phyloP scores from a whole-genome alignment of 2,329 filamentous ascomycete species.

The Talaromyces sp. region DNA sequence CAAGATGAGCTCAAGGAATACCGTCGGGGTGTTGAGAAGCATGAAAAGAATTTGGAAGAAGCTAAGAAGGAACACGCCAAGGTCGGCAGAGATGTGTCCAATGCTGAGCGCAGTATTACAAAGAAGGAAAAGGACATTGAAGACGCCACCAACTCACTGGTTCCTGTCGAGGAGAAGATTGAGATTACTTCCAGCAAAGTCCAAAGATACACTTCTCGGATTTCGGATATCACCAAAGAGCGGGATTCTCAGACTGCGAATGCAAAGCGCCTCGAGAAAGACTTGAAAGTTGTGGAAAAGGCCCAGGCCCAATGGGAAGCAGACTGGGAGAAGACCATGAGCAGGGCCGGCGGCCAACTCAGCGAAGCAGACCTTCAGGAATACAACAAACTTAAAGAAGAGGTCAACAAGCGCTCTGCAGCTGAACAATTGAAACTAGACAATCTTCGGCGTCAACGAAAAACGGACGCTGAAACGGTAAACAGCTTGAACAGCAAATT shows the following conservation, averaged over 20 bases:
- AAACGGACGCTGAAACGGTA: conserved; percentile 85
- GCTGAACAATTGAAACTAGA: conserved; percentile 77
- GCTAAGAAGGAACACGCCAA: conserved; percentile 78
- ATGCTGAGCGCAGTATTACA: conserved; percentile 80
- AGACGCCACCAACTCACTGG: conserved; percentile 74
- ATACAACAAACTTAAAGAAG: conserved; percentile 76
- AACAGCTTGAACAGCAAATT: conserved; percentile 86
- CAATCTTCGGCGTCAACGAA: conserved; percentile 79
- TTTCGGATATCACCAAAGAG: conserved; percentile 68
- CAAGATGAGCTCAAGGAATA: conserved; percentile 94
- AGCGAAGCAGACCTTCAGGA: conserved; percentile 82
- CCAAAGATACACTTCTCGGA: conserved; percentile 60
- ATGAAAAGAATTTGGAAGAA: conserved; percentile 70
- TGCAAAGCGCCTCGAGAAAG: conserved; percentile 70
- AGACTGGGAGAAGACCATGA: conserved; percentile 77
- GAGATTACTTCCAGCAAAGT: conserved; percentile 68
- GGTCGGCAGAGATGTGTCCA: conserved; percentile 68
- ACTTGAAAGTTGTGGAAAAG: conserved; percentile 79
- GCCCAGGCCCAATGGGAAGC: conserved; percentile 83
- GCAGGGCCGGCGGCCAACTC: conserved; percentile 79
- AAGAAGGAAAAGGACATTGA: conserved; percentile 81
- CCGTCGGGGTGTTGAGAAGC: conserved; percentile 78
- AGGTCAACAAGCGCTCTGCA: conserved; percentile 77
- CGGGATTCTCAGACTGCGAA: conserved; percentile 63
- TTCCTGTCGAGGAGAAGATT: conserved; percentile 91